phyloP scores from a whole-genome alignment of 257 asterid genomes.

The Salvia hispanica region DNA sequence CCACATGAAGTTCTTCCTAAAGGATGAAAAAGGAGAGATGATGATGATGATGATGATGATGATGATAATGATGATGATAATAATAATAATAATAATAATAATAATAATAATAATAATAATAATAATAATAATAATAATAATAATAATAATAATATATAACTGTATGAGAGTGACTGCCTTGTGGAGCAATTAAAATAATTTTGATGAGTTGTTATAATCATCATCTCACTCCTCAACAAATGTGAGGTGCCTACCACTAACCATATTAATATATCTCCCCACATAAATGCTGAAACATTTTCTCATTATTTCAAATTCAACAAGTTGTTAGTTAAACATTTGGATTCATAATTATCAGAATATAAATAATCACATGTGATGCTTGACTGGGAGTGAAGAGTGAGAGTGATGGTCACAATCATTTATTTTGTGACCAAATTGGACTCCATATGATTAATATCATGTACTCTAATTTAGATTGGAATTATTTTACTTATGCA shows the following conservation, averaged over 20 bases:
- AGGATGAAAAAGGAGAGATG: too few species aligned
- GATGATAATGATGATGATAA: too few species aligned
- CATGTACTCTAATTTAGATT: neutral
- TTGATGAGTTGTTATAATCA: constrained; percentile 28
- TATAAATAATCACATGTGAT: constrained; percentile 18
- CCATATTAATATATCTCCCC: constrained; percentile 29
- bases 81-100: too few species aligned
- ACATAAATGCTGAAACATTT: constrained; percentile 29
- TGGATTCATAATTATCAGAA: neutral
- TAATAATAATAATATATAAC: neutral
- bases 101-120: neutral
- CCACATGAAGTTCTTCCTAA: too few species aligned
- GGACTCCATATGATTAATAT: neutral
- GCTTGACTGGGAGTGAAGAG: neutral
- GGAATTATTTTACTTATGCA: neutral
- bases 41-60: too few species aligned
- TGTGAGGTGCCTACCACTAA: constrained; percentile 37
- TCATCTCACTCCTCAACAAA: constrained; percentile 35
- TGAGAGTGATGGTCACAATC: constrained; percentile 2
- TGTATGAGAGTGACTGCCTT: constrained; percentile 38
- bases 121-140: neutral
- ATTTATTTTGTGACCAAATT: constrained; percentile 3
- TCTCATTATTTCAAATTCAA: constrained; percentile 8
- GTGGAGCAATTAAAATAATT: constrained; percentile 23
- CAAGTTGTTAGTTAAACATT: neutral